A percentile compares a stretch with the other conserved stretches of the same genome.
phyloP scores from a whole-genome alignment of 1,139 yeast species.

The Sugiyamaella pinicola region DNA sequence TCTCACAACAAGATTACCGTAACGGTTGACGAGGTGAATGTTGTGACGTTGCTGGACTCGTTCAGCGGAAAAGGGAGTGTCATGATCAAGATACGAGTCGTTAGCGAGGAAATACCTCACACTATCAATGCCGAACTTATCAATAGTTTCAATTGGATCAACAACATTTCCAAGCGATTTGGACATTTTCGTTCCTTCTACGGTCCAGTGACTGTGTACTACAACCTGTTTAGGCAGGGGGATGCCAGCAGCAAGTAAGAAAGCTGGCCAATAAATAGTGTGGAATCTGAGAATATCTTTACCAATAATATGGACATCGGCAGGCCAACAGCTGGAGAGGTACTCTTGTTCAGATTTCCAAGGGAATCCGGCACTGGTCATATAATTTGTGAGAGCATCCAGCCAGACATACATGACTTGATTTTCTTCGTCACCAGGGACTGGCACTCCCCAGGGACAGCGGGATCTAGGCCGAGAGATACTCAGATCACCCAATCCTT shows the following conservation, averaged over 20 bases:
- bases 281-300: conserved; percentile 88
- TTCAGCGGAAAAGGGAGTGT: conserved; percentile 73
- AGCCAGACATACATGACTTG: conserved; percentile 89
- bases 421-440: conserved; percentile 78
- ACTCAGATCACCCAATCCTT: conserved; percentile 66
- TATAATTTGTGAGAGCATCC: conserved; percentile 86
- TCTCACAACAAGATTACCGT: conserved; percentile 76
- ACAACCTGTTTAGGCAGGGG: conserved; percentile 71
- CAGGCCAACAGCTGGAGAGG: conserved; percentile 51
- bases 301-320: conserved; percentile 80
- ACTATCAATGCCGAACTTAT: conserved; percentile 64
- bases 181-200: conserved; percentile 90
- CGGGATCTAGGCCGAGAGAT: conserved; percentile 81
- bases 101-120: conserved; percentile 76
- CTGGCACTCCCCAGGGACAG: conserved; percentile 86
- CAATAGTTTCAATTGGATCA: conserved; percentile 70
- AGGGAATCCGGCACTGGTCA: conserved; percentile 75
- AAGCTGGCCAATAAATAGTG: conserved; percentile 92
- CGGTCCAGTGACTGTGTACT: conserved; percentile 94
- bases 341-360: conserved; percentile 33
- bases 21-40: conserved; percentile 68
- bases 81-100: conserved; percentile 72
- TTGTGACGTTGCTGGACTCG: conserved; percentile 63
- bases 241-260: conserved; percentile 78
- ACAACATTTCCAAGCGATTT: conserved; percentile 95